phyloP scores from a whole-genome alignment of 2,329 filamentous ascomycete species.

The Fusarium albidum region DNA sequence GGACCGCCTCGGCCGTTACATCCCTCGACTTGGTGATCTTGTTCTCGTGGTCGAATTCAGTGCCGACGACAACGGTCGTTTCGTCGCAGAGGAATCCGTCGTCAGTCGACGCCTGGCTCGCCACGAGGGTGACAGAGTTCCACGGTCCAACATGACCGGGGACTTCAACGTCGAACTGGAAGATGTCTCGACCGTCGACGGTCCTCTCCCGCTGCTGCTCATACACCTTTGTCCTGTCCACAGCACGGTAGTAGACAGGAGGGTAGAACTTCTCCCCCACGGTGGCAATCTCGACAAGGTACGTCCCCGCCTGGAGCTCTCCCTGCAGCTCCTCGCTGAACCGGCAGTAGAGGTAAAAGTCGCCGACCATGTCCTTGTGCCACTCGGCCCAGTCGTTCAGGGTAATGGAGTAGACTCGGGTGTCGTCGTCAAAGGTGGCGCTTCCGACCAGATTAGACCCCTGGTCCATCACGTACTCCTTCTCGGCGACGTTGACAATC shows the following conservation, averaged over 20 bases:
- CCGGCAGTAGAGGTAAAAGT: constrained; percentile 19
- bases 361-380: constrained; percentile 12
- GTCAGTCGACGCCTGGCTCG: constrained; percentile 1
- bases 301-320: background rate
- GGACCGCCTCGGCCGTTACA: background rate
- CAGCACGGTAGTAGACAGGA: background rate
- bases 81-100: constrained; percentile 4
- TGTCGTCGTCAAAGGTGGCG: background rate
- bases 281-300: constrained; percentile 5
- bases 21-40: background rate
- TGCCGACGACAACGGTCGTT: background rate
- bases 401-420: background rate
- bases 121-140: constrained; percentile 8
- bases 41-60: constrained; percentile 1
- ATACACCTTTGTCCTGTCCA: constrained; percentile 4
- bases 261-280: background rate
- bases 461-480: constrained; percentile 3
- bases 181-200: background rate
- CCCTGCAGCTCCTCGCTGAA: constrained; percentile 2
- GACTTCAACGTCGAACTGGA: constrained; percentile 10
- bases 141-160: constrained; percentile 14
- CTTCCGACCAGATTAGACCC: background rate
- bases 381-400: constrained; percentile 7
- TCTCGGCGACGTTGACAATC: constrained; percentile 15
- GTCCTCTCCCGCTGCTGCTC: background rate